Percentiles rank a stretch among this genome's conserved stretches.
phyloP scores from a whole-genome alignment of 2,329 filamentous ascomycete genomes.

The Botrytis elliptica region DNA sequence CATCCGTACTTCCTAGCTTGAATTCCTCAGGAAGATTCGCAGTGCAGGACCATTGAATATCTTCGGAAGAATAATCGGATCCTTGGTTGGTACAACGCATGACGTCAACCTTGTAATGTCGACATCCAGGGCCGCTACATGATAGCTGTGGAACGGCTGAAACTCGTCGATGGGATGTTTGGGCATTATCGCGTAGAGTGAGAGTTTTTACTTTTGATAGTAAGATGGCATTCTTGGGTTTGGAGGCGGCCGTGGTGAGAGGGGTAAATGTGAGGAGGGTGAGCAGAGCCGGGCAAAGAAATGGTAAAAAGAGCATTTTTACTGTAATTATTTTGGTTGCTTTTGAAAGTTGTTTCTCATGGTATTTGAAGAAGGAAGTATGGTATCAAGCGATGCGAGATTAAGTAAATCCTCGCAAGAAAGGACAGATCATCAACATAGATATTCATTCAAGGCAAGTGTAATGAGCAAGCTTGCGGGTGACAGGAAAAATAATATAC shows the following conservation, averaged over 20 bases:
- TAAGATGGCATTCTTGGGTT: slow-evolving; percentile 50
- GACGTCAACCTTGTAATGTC: slow-evolving; percentile 65
- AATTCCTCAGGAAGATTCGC: slow-evolving; percentile 60
- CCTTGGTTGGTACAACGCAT: slow-evolving; percentile 92
- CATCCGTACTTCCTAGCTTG: slow-evolving; percentile 79
- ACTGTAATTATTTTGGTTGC: neutral
- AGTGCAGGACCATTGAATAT: slow-evolving; percentile 89
- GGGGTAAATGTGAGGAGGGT: slow-evolving; percentile 32
- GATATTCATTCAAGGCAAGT: neutral
- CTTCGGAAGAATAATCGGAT: slow-evolving; percentile 71
- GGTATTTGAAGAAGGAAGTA: neutral
- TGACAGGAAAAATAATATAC: too few species aligned
- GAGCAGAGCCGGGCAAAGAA: slow-evolving; percentile 32
- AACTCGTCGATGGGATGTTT: slow-evolving; percentile 75
- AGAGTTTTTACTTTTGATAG: slow-evolving; percentile 71
- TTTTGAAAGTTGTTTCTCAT: neutral
- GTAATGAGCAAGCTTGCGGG: neutral
- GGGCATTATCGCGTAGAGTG: slow-evolving; percentile 66
- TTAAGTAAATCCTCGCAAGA: neutral
- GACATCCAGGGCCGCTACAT: slow-evolving; percentile 62
- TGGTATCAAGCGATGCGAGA: neutral
- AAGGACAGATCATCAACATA: slow-evolving; percentile 18
- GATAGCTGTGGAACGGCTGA: slow-evolving; percentile 73
- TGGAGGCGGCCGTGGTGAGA: slow-evolving; percentile 8
- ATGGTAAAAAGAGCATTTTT: slow-evolving; percentile 31